Evolutionary conservation across 176 grass and related monocot genomes (phyloP).

Genomic region (Oryza nivara): DNA sequence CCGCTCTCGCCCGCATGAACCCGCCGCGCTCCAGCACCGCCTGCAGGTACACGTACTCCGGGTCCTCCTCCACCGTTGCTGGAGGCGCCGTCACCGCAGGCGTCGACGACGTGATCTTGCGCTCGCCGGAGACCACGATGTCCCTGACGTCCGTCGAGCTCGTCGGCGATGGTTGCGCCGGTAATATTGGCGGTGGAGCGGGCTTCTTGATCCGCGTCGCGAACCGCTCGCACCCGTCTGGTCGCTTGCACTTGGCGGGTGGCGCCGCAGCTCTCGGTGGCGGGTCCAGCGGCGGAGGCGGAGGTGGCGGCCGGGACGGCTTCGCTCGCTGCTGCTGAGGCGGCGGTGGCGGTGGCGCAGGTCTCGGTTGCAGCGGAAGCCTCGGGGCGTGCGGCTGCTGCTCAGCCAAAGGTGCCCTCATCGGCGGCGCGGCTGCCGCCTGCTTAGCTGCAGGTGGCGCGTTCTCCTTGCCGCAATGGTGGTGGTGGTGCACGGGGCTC

Average conservation of each 20-base stretch:
- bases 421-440: not conserved
- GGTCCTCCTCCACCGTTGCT: constrained; percentile 47
- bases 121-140: not conserved
- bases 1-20: constrained; percentile 31
- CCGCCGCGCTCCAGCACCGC: constrained; percentile 60
- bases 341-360: not conserved
- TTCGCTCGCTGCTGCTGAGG: constrained; percentile 10
- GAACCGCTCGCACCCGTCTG: constrained; percentile 71
- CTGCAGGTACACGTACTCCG: constrained; percentile 65
- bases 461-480: not conserved
- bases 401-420: not conserved
- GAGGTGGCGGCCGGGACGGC: constrained; percentile 47
- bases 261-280: not conserved
- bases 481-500: not conserved
- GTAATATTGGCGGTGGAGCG: not conserved
- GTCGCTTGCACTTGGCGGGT: constrained; percentile 43
- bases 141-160: not conserved
- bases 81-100: not conserved
- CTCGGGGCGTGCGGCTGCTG: constrained; percentile 36
- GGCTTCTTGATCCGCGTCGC: constrained; percentile 73
- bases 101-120: not conserved
- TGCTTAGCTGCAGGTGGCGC: not conserved
- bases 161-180: not conserved
- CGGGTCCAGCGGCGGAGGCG: constrained; percentile 46
- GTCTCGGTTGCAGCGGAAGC: constrained; percentile 32